Percentiles rank a stretch among this genome's conserved stretches.
phyloP scores from a whole-genome alignment of 768 basidiomycete genomes.

The Pisolithus sp. region DNA sequence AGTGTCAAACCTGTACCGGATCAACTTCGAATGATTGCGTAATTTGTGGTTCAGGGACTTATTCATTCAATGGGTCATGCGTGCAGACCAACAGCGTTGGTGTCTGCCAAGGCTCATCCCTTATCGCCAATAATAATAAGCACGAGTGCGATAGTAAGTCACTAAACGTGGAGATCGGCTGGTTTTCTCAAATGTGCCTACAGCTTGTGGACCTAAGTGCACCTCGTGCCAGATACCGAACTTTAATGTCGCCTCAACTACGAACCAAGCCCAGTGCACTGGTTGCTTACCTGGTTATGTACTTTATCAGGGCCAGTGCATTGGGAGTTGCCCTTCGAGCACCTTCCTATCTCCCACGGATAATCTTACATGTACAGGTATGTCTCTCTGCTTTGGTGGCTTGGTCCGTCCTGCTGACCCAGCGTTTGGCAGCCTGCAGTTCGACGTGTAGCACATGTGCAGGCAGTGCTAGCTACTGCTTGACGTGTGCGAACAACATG shows the following conservation, averaged over 20 bases:
- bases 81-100: slow-evolving; percentile 61
- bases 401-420: not conserved
- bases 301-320: slow-evolving; percentile 63
- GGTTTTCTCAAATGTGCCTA: not conserved
- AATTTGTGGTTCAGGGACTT: slow-evolving; percentile 56
- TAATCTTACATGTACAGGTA: slow-evolving; percentile 69
- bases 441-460: slow-evolving; percentile 69
- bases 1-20: slow-evolving; percentile 68
- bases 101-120: slow-evolving; percentile 61
- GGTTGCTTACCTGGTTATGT: slow-evolving; percentile 74
- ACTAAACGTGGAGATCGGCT: not conserved
- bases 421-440: slow-evolving; percentile 48
- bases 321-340: slow-evolving; percentile 64
- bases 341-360: slow-evolving; percentile 67
- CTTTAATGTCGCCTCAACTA: slow-evolving; percentile 63
- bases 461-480: slow-evolving; percentile 62
- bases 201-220: slow-evolving; percentile 81
- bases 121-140: slow-evolving; percentile 79
- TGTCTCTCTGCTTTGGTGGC: slow-evolving; percentile 19
- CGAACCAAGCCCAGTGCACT: slow-evolving; percentile 64
- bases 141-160: slow-evolving; percentile 70
- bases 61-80: slow-evolving; percentile 62
- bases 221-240: slow-evolving; percentile 68
- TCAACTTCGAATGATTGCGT: slow-evolving; percentile 65
- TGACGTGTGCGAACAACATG: slow-evolving; percentile 61